These are phyloP conservation scores for Globisporangium carolinianum DNA, from an alignment of 352 stramenopile species.

Conservation along the genomic window DNA sequence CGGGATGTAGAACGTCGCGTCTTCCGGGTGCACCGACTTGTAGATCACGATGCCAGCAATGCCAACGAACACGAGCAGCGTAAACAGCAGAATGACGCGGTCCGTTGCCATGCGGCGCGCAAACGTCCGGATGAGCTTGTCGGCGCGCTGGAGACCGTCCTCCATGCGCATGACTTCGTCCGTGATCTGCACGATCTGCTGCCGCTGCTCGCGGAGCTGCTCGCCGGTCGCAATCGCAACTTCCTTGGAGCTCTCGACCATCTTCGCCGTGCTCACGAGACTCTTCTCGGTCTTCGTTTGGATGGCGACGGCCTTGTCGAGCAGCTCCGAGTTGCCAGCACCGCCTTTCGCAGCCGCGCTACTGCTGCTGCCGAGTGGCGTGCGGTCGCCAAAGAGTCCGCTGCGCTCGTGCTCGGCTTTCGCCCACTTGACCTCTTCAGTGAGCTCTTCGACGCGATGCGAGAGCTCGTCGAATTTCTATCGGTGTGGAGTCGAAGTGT, in stretches of 20 bases:
- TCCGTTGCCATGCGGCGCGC: conserved; percentile 78
- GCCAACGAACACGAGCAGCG: conserved; percentile 71
- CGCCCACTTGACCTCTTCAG: conserved; percentile 71
- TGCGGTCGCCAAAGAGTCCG: conserved; percentile 64
- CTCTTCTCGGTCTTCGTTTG: conserved; percentile 83
- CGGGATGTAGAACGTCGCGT: conserved; percentile 79
- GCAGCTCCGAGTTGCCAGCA: conserved; percentile 57
- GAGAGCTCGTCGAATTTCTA: conserved; percentile 84
- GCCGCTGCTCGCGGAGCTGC: conserved; percentile 65
- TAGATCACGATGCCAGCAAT: conserved; percentile 82
- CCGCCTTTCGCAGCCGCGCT: conserved; percentile 11
- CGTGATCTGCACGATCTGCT: conserved; percentile 85
- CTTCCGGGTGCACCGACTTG: conserved; percentile 66
- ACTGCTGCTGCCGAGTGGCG: conserved; percentile 21
- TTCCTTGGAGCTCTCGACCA: conserved; percentile 83
- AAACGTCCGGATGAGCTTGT: conserved; percentile 79
- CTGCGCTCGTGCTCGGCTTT: conserved; percentile 73
- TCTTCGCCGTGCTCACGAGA: conserved; percentile 79
- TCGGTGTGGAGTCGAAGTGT: background rate
- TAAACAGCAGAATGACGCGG: conserved; percentile 72
- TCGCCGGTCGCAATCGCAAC: conserved; percentile 74
- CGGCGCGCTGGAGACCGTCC: conserved; percentile 64
- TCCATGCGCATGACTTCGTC: conserved; percentile 86
- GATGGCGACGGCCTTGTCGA: conserved; percentile 69
- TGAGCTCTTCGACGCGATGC: conserved; percentile 74